Conservation (phyloP, 140 eudicot species). For the Flaveria floridana region DNA sequence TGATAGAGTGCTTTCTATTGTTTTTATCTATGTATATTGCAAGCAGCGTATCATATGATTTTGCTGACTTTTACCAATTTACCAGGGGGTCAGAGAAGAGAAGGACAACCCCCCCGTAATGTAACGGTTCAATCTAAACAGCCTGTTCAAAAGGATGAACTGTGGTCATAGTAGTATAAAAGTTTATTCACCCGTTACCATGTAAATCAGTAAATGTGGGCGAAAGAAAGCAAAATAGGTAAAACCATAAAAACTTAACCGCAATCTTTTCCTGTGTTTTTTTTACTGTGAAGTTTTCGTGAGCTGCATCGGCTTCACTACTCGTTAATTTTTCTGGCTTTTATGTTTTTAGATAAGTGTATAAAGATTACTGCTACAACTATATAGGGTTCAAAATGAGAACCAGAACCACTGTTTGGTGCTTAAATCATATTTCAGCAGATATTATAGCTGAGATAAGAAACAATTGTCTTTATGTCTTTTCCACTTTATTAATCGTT, state of each 20-base stretch:
- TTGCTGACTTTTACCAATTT: constrained; percentile 14
- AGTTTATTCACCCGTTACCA: constrained; percentile 1
- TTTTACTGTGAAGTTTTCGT: neutral
- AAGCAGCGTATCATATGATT: constrained; percentile 1
- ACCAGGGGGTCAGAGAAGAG: constrained; percentile 17
- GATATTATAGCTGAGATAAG: neutral
- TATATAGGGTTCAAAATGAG: neutral
- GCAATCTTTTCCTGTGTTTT: neutral
- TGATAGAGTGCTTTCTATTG: neutral
- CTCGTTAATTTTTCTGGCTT: neutral
- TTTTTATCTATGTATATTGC: neutral
- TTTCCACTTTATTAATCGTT: neutral
- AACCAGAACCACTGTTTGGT: neutral
- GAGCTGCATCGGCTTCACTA: neutral
- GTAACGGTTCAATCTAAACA: constrained; percentile 13
- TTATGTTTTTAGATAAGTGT: neutral
- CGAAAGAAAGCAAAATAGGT: neutral
- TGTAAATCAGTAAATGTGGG: neutral
- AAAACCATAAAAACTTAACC: neutral
- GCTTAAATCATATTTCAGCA: neutral
- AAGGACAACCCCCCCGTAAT: constrained; percentile 1
- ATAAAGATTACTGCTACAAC: neutral
- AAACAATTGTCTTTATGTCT: neutral
- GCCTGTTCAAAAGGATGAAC: neutral
- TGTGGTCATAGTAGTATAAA: neutral